Evolutionary conservation across 805 yeast genomes (phyloP).

Genomic region (Cyberlindnera meyerae): DNA sequence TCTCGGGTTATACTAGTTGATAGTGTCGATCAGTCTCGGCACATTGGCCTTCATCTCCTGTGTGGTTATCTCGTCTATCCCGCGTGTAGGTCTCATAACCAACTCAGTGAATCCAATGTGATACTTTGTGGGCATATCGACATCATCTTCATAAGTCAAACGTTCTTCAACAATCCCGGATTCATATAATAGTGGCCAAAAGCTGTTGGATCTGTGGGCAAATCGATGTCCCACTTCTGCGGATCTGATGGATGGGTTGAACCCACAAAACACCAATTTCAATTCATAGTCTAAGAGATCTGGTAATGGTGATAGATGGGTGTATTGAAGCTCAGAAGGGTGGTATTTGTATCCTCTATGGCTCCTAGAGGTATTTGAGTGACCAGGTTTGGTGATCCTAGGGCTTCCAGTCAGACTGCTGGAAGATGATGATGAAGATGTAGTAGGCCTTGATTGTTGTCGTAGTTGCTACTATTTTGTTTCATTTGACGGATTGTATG

Average conservation of each 20-base stretch:
- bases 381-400: no score
- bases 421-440: no score
- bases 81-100: slow-evolving; percentile 57
- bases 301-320: slow-evolving; percentile 22
- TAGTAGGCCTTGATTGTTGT: no score
- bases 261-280: slow-evolving; percentile 57
- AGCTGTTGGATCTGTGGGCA: slow-evolving; percentile 64
- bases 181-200: slow-evolving; percentile 61
- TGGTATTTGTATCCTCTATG: slow-evolving; percentile 10
- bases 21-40: slow-evolving; percentile 43
- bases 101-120: slow-evolving; percentile 69
- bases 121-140: slow-evolving; percentile 31
- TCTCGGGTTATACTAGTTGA: slow-evolving; percentile 35
- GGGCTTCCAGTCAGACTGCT: no score
- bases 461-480: no score
- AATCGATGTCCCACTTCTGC: slow-evolving; percentile 61
- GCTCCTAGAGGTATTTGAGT: neutral
- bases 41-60: slow-evolving; percentile 54
- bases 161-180: slow-evolving; percentile 37
- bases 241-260: slow-evolving; percentile 66
- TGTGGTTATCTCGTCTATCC: slow-evolving; percentile 47
- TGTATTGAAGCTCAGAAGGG: slow-evolving; percentile 10
- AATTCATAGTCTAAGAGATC: slow-evolving; percentile 24
- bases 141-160: slow-evolving; percentile 36
- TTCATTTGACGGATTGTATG: no score